phyloP scores from a whole-genome alignment of 2,329 filamentous ascomycete genomes.

The Fusarium chuoi region DNA sequence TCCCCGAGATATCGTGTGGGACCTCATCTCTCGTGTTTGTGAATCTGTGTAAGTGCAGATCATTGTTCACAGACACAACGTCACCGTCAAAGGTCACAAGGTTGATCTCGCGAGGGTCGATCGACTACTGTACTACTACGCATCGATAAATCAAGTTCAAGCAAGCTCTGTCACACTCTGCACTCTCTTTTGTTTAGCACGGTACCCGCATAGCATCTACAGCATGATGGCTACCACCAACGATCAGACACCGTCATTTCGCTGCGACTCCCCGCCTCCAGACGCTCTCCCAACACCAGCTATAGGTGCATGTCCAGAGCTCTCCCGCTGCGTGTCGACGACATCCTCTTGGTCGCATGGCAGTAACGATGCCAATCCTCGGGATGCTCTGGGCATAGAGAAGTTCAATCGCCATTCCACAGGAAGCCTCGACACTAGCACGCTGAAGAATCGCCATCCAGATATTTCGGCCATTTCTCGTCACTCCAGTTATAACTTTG shows the following conservation, averaged over 20 bases:
- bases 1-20: slow-evolving; percentile 28
- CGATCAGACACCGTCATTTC: slow-evolving; percentile 49
- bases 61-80: slow-evolving; percentile 25
- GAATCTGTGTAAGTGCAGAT: slow-evolving; percentile 40
- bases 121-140: background rate
- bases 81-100: slow-evolving; percentile 24
- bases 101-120: slow-evolving; percentile 17
- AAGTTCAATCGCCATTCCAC: slow-evolving; percentile 71
- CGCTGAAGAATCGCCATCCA: slow-evolving; percentile 59
- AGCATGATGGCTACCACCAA: slow-evolving; percentile 50
- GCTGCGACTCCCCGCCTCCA: slow-evolving; percentile 72
- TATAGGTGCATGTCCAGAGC: slow-evolving; percentile 66
- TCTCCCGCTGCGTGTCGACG: slow-evolving; percentile 73
- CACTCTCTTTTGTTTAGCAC: slow-evolving; percentile 1
- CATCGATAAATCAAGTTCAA: slow-evolving; percentile 6
- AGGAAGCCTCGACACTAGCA: slow-evolving; percentile 66
- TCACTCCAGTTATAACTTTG: slow-evolving; percentile 59
- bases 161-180: background rate
- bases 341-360: slow-evolving; percentile 68
- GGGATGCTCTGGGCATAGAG: slow-evolving; percentile 67
- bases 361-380: slow-evolving; percentile 58
- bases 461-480: slow-evolving; percentile 51
- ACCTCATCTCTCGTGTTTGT: slow-evolving; percentile 32
- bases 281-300: slow-evolving; percentile 71
- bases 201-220: background rate